A percentile compares a stretch with the other conserved stretches of the same genome.
These are phyloP conservation scores for Aegilops tauschii DNA, from an alignment of 176 grass and related monocot species.

Conservation along the genomic window DNA sequence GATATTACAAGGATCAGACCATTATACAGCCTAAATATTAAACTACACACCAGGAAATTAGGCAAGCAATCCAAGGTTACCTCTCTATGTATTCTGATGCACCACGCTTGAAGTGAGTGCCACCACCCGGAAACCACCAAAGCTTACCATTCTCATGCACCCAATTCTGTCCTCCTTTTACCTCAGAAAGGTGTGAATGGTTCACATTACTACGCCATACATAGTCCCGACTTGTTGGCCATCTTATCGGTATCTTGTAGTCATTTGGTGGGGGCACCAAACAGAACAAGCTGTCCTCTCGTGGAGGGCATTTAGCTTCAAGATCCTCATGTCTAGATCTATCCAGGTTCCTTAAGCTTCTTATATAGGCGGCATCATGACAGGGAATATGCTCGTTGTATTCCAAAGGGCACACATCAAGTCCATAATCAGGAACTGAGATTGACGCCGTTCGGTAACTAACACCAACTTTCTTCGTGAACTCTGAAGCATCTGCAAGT, in stretches of 20 bases:
- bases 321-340: conserved; percentile 68
- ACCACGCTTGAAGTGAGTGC: conserved; percentile 96
- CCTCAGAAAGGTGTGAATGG: conserved; percentile 85
- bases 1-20: conserved; percentile 18
- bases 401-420: conserved; percentile 69
- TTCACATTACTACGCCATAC: conserved; percentile 96
- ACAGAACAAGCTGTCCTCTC: conserved; percentile 68
- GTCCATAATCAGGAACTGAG: conserved; percentile 54
- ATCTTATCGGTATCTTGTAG: conserved; percentile 88
- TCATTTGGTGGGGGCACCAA: conserved; percentile 76
- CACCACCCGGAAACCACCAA: conserved; percentile 98
- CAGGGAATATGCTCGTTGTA: conserved; percentile 89
- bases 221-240: conserved; percentile 85
- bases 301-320: conserved; percentile 70
- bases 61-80: conserved; percentile 28
- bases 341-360: conserved; percentile 45
- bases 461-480: conserved; percentile 61
- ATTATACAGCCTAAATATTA: neutral
- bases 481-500: conserved; percentile 43
- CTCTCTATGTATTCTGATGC: conserved; percentile 92
- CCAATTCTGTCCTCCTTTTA: conserved; percentile 98
- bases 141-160: conserved; percentile 84
- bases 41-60: neutral
- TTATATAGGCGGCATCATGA: conserved; percentile 58
- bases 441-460: conserved; percentile 42